phyloP scores from a whole-genome alignment of 108 stramenopile species.

The Pseudonitzschia multiseries region DNA sequence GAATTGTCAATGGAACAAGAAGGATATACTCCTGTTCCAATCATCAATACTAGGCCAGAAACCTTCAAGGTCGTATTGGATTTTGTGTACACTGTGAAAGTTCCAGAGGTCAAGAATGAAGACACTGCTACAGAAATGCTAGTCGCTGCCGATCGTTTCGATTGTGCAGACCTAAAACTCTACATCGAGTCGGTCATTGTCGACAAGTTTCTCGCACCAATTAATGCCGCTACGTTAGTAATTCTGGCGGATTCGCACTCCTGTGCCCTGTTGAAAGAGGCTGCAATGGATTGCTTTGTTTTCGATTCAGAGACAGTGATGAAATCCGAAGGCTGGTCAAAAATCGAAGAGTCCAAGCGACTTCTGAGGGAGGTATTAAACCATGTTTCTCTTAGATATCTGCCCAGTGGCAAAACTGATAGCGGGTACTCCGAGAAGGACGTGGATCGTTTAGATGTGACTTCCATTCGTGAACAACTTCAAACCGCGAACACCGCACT shows the following conservation, averaged over 20 bases:
- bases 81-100: constrained; percentile 5
- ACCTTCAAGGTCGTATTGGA: constrained; percentile 2
- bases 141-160: constrained; percentile 14
- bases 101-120: neutral
- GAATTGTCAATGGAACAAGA: neutral
- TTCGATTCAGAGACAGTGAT: neutral
- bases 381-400: no score
- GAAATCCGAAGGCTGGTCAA: neutral
- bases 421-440: neutral
- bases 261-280: constrained; percentile 19
- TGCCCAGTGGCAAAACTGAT: neutral
- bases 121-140: constrained; percentile 8
- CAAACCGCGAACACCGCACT: neutral
- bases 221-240: neutral
- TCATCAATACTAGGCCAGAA: neutral
- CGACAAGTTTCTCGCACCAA: neutral
- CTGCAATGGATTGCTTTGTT: neutral
- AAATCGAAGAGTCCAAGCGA: neutral
- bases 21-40: neutral
- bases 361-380: neutral
- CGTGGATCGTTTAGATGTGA: neutral
- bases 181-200: constrained; percentile 10
- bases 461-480: neutral
- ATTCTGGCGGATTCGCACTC: constrained; percentile 2
- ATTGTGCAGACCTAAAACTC: constrained; percentile 12